Percentiles rank a stretch among this genome's conserved stretches.
These are phyloP conservation scores for Pythium apleroticum DNA, from an alignment of 352 stramenopile species.

Conservation along the genomic window DNA sequence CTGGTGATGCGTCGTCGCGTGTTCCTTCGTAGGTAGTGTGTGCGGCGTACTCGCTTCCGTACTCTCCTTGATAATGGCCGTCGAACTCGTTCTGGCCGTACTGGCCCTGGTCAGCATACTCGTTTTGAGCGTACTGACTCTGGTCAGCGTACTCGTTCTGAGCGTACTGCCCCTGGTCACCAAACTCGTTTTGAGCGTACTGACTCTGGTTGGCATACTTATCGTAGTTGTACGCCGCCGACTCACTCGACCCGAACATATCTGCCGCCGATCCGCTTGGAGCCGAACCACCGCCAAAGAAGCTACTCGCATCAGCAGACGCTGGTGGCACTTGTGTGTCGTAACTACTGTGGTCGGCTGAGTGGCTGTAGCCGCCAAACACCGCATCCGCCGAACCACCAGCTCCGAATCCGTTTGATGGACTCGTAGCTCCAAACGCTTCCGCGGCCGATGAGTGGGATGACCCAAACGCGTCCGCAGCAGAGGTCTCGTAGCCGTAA, in stretches of 20 bases:
- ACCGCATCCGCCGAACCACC: constrained; percentile 24
- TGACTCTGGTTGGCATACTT: background rate
- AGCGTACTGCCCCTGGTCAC: too few species aligned
- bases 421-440: constrained; percentile 26
- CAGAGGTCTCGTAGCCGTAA: constrained; percentile 9
- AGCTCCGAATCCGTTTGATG: constrained; percentile 24
- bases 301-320: constrained; percentile 22
- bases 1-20: background rate
- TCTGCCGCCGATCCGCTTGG: constrained; percentile 7
- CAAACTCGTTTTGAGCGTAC: background rate
- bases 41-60: background rate
- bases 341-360: constrained; percentile 1
- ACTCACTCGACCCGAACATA: constrained; percentile 17
- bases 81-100: background rate
- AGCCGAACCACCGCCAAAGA: constrained; percentile 16
- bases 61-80: background rate
- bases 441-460: constrained; percentile 6
- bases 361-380: constrained; percentile 28
- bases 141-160: background rate
- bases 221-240: background rate
- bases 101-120: too few species aligned
- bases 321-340: constrained; percentile 6
- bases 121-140: background rate
- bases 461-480: background rate
- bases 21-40: background rate